Evolutionary conservation across 163 green algal genomes (phyloP), one percentile per base, ranked within the genome.

Genomic region (Volvox carteri): DNA sequence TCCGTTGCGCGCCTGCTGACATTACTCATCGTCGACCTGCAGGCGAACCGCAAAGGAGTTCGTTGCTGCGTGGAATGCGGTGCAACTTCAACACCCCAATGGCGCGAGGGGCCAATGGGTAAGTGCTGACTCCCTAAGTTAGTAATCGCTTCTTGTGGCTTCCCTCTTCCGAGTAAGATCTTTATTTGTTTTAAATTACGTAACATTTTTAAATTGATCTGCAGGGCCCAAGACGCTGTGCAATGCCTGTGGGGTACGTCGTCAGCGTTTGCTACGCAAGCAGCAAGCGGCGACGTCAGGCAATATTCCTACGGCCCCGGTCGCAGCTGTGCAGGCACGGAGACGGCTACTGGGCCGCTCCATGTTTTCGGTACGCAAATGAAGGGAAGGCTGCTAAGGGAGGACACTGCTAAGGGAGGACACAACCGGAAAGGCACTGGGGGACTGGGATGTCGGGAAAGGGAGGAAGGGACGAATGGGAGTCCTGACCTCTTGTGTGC

Each of bases 211-310:
- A n/a, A n/a, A 28, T 11, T 65, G 0, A 33, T 50, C n/a, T 2
- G 28, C 75, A 90, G 68, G 84, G 11, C 72, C 72, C 2, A 90
- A 90, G 74, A 90, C 85, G 35, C 37, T 90, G 25, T 90, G 85
- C 74, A 90, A 90, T 19, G 85, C 85, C 2, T 90, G 85, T 33
- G 85, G 85, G 5, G 85, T 90, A 25, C 75, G 76, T 16, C 76
- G 85, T 46, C 85, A 86, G 60, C 85, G 85, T 11, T 48, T 80
- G 14, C 11, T 90, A 1, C 83, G 83, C 21, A 88, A 88, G 37
- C 83, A 88, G 67, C 65, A 88, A 35, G 35, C 48, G 7, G 80
- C 81, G 6, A 30, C 44, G 30, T 44, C 42, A 0, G 46, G 65
- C 65, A 44, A 14, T 0, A 16, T 65, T 19, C 83, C 48, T 5